phyloP scores from a whole-genome alignment of 2,329 filamentous ascomycete genomes.

The Coleophoma eucalyptorum region DNA sequence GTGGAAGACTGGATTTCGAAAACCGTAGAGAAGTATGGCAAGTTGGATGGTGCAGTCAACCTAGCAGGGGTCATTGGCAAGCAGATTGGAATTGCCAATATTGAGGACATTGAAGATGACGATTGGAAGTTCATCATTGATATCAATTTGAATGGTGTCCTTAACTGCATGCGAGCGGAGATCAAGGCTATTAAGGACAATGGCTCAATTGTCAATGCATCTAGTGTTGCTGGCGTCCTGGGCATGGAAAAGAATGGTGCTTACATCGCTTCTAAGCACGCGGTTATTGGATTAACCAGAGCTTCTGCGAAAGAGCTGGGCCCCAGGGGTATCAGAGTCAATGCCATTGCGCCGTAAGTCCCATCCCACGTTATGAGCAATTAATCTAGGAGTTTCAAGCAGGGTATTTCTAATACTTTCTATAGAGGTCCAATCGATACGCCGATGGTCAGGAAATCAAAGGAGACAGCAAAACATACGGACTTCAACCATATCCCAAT shows the following conservation, averaged over 20 bases:
- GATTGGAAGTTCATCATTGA: constrained; percentile 38
- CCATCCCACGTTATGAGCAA: not conserved
- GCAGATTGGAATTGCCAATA: constrained; percentile 21
- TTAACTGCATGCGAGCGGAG: constrained; percentile 47
- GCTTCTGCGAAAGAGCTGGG: constrained; percentile 26
- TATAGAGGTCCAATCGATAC: constrained; percentile 9
- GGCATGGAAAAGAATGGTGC: constrained; percentile 24
- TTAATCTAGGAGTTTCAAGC: too few relatives aligned
- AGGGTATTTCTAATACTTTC: too few relatives aligned
- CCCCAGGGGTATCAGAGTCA: constrained; percentile 8
- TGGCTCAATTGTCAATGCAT: constrained; percentile 54
- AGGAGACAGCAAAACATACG: not conserved
- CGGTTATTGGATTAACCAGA: constrained; percentile 25
- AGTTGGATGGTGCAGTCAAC: constrained; percentile 33
- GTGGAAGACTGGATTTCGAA: constrained; percentile 29
- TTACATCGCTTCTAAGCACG: constrained; percentile 27
- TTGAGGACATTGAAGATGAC: constrained; percentile 30
- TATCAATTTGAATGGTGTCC: constrained; percentile 43
- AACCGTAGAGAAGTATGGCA: constrained; percentile 27
- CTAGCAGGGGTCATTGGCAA: constrained; percentile 32
- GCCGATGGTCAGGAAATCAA: constrained; percentile 1
- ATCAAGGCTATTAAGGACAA: constrained; percentile 38
- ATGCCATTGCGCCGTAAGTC: constrained; percentile 13
- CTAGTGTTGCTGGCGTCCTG: constrained; percentile 36
- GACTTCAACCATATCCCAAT: constrained; percentile 13